phyloP scores from a whole-genome alignment of 257 asterid genomes.

The Dorcoceras hygrometricum region DNA sequence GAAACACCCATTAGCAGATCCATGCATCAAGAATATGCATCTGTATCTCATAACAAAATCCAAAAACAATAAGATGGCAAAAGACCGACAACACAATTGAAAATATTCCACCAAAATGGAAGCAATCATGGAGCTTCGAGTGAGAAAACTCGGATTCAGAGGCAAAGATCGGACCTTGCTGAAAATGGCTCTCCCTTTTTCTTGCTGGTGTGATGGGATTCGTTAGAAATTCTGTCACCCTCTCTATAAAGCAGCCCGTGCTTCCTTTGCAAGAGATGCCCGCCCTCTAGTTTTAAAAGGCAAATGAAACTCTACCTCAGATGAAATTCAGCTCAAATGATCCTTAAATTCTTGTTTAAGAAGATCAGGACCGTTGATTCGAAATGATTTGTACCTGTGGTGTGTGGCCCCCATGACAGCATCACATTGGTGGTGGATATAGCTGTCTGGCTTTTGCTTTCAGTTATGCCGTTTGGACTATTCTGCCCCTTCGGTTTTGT shows the following conservation, averaged over 20 bases:
- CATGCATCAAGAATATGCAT: conserved; percentile 9
- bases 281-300: conserved; percentile 40
- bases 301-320: conserved; percentile 32
- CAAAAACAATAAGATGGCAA: background rate
- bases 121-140: background rate
- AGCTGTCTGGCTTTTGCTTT: conserved; percentile 41
- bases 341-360: conserved; percentile 35
- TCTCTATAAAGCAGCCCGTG: conserved; percentile 2
- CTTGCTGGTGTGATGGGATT: background rate
- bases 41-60: background rate
- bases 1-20: conserved; percentile 20
- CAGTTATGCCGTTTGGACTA: conserved; percentile 18
- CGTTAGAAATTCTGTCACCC: background rate
- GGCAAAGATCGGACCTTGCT: background rate
- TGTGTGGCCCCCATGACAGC: conserved; percentile 43
- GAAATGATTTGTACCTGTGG: conserved; percentile 25
- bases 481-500: conserved; percentile 30
- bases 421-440: conserved; percentile 32
- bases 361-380: conserved; percentile 42
- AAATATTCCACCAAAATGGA: conserved; percentile 3
- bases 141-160: background rate
- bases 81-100: conserved; percentile 1
- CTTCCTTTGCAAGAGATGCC: conserved; percentile 20
- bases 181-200: background rate
- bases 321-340: conserved; percentile 39